Percentiles rank a stretch among this genome's conserved stretches.
These are phyloP conservation scores for Neofusicoccum cordaticola DNA, from an alignment of 2,329 filamentous ascomycete species.

Conservation along the genomic window DNA sequence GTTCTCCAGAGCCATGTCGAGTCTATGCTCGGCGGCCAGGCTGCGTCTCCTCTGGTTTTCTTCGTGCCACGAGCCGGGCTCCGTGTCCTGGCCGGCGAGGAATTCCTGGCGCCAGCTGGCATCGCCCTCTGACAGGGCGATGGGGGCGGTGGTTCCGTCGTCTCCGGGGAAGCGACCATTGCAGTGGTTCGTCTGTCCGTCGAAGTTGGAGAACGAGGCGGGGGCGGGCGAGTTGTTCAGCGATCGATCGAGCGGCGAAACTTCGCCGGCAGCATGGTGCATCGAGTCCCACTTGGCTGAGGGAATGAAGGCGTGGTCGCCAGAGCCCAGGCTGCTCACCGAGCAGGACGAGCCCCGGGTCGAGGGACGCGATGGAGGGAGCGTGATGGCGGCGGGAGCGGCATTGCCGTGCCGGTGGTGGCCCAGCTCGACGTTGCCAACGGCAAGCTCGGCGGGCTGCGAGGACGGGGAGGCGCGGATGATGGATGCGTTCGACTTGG, in stretches of 20 bases:
- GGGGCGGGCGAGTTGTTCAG: neutral
- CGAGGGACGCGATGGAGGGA: neutral
- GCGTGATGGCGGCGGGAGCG: neutral
- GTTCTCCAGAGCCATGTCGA: slow-evolving; percentile 2
- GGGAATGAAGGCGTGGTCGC: neutral
- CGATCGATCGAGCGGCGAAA: neutral
- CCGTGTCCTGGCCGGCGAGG: neutral
- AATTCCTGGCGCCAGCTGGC: slow-evolving; percentile 2
- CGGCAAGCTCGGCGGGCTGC: neutral
- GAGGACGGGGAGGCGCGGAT: neutral
- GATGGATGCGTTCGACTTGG: neutral
- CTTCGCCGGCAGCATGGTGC: neutral
- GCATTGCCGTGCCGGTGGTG: neutral
- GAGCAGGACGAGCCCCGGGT: neutral
- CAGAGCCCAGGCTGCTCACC: slow-evolving; percentile 2
- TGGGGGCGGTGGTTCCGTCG: neutral
- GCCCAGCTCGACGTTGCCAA: neutral
- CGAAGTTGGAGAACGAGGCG: neutral
- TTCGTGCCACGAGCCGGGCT: slow-evolving; percentile 1
- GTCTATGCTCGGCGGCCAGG: neutral
- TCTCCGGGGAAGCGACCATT: neutral
- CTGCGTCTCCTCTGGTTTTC: neutral
- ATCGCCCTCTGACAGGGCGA: slow-evolving; percentile 3
- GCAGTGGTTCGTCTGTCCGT: neutral
- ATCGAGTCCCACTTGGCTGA: slow-evolving; percentile 1